These are phyloP conservation scores for Epichloe baconii DNA, from an alignment of 2,329 filamentous ascomycete genomes.

Conservation along the genomic window DNA sequence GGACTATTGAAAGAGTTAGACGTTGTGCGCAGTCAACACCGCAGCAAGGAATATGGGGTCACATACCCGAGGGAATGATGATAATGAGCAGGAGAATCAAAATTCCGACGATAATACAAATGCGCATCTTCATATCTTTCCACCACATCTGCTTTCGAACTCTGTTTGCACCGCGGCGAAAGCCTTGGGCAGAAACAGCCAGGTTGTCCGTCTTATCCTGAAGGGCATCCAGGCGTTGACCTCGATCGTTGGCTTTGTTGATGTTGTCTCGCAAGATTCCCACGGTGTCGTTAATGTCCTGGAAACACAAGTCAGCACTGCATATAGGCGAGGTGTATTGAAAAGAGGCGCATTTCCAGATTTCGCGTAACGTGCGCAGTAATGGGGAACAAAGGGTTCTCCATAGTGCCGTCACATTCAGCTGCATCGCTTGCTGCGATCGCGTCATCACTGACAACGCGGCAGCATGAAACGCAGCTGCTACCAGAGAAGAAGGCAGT, in stretches of 20 bases:
- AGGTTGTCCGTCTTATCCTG: constrained; percentile 94
- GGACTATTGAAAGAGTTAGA: constrained; percentile 14
- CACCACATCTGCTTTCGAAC: constrained; percentile 99
- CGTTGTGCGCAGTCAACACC: not conserved
- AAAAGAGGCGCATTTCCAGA: no score
- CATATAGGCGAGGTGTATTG: no score
- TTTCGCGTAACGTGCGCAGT: no score
- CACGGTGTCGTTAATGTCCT: constrained; percentile 98
- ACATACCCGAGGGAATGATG: constrained; percentile 76
- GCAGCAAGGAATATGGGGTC: no score
- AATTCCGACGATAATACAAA: constrained; percentile 85
- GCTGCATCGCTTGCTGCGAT: no score
- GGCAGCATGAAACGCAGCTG: no score
- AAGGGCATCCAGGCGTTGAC: constrained; percentile 73
- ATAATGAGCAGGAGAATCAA: constrained; percentile 87
- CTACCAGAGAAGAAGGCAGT: no score
- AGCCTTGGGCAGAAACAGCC: constrained; percentile 82
- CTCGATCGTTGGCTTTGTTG: constrained; percentile 89
- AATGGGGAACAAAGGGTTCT: not conserved
- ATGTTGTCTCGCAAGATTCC: constrained; percentile 96
- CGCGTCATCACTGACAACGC: no score
- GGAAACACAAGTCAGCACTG: constrained; percentile 6
- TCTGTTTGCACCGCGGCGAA: constrained; percentile 89
- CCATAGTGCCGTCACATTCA: not conserved
- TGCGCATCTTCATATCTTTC: constrained; percentile 99